Evolutionary conservation across 192 early-diverging fungal genomes (phyloP).

Genomic region (Dissophora ornata): DNA sequence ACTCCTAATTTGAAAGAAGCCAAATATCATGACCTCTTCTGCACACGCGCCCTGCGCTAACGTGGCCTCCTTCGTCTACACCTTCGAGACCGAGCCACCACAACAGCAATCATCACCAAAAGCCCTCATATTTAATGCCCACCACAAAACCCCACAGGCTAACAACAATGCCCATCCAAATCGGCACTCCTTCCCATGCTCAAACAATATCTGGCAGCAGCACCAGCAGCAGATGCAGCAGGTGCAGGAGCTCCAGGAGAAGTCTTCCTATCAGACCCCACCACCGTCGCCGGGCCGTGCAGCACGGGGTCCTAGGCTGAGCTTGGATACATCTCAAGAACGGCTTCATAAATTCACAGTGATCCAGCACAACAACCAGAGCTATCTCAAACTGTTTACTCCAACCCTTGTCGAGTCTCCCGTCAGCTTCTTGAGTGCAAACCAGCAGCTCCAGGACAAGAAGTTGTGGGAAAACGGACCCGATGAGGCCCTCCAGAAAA

Average conservation of each 20-base stretch:
- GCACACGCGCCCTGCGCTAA: no score
- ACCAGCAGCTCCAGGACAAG: constrained; percentile 28
- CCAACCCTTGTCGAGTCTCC: constrained; percentile 42
- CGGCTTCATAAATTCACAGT: constrained; percentile 24
- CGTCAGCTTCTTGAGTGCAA: constrained; percentile 29
- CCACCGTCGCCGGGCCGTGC: constrained; percentile 5
- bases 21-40: no score
- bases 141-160: neutral
- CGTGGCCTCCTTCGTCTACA: no score
- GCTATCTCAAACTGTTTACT: constrained; percentile 46
- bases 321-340: constrained; percentile 48
- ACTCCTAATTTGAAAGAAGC: no score
- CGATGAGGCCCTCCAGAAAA: constrained; percentile 41
- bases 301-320: constrained; percentile 22
- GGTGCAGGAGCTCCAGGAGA: constrained; percentile 15
- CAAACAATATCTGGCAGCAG: constrained; percentile 33
- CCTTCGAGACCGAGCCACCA: no score
- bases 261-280: neutral
- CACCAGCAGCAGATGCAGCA: constrained; percentile 37
- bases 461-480: constrained; percentile 51
- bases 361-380: constrained; percentile 36
- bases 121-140: no score
- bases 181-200: constrained; percentile 32
- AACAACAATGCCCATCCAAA: constrained; percentile 9
- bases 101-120: no score